Base-by-base conservation (phyloP, 2,329 filamentous ascomycete species). In the Aspergillus alliaceus region DNA sequence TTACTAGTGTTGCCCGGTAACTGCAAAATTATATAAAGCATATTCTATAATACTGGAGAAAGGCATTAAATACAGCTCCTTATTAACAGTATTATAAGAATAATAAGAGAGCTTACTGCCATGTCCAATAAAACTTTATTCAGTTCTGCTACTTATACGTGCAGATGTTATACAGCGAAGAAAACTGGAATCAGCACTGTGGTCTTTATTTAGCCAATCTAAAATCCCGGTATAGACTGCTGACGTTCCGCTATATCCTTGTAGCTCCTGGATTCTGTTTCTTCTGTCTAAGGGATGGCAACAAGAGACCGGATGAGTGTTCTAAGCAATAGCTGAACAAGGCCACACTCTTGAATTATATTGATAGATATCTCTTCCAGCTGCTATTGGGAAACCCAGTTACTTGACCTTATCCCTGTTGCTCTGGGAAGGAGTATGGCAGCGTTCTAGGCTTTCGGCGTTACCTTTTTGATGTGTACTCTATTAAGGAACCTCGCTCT, bases 221-320 rank as follows among this genome's bases (percentile, higher is more conserved):
- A 6, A 29, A 59, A 24, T 51, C n/a, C 59, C 20, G 56, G 9
- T 61, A 57, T 22, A 51, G 56, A 9, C 32, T 59, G 14, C 25
- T 61, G 7, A 59, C 35, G n/a, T 59, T 61, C n/a, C 57, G 53
- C 24, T 61, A 53, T 24, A 61, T 57, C n/a, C 25, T 57, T 7
- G 57, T 61, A 1, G 54, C 40, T 2, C 39, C 56, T 27, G 56
- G 56, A 6, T 46, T 57, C 14, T 61, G 59, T 29, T 57, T 51
- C 4, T 61, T 61, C 18, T 61, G 59, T 20, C 34, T 61, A 9
- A 54, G 59, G 5, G 57, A 61, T 35, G 35, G 53, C 12, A 48
- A 7, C 6, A 59, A 57, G 27, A 39, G 32, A 2, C 51, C 42
- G 11, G 25, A 27, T 9, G 37, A 57, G 29, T n/a, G 57, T n/a